These are phyloP conservation scores for Aspergillus ibericus DNA, from an alignment of 2,329 filamentous ascomycete genomes.

Conservation along the genomic window DNA sequence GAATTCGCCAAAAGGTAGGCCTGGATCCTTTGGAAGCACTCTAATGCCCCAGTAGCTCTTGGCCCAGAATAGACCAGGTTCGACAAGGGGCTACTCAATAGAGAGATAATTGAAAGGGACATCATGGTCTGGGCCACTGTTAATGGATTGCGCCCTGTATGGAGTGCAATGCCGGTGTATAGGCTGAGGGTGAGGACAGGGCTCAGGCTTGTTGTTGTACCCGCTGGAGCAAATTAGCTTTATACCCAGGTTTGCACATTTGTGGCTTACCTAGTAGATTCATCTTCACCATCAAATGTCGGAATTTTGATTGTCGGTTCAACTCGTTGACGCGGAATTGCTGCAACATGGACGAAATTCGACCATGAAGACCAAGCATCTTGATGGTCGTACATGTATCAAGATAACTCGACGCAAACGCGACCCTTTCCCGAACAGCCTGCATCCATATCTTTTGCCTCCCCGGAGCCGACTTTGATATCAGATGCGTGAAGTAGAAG, in stretches of 20 bases:
- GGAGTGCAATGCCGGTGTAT: neutral
- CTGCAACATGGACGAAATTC: neutral
- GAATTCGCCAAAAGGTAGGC: neutral
- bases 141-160: neutral
- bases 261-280: neutral
- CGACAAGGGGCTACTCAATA: neutral
- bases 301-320: neutral
- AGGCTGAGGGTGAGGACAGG: neutral
- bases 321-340: neutral
- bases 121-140: neutral
- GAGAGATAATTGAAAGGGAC: neutral
- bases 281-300: constrained; percentile 1
- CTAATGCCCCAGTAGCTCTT: neutral
- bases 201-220: neutral
- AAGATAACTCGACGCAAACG: neutral
- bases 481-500: neutral
- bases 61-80: neutral
- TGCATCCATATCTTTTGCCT: neutral
- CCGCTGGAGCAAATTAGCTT: neutral
- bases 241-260: too few species aligned
- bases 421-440: neutral
- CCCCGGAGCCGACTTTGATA: neutral
- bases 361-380: neutral
- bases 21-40: neutral
- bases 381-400: neutral